These are phyloP conservation scores for Vicia faba DNA, from an alignment of 306 rosid genomes.

Conservation along the genomic window DNA sequence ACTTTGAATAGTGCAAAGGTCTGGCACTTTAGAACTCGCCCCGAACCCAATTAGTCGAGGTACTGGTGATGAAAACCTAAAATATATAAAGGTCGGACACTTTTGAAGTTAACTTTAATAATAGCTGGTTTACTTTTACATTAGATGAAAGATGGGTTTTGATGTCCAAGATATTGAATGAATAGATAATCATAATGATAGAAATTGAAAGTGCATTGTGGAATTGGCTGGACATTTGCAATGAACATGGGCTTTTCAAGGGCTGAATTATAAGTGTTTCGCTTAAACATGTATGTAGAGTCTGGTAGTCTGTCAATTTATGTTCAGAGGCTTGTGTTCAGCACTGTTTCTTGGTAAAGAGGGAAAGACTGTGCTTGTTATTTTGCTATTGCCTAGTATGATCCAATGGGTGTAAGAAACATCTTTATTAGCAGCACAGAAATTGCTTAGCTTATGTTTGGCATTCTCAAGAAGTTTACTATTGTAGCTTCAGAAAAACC, in stretches of 20 bases:
- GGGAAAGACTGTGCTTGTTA: too few species aligned
- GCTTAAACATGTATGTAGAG: background rate
- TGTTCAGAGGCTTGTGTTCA: background rate
- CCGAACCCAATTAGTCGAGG: too few species aligned
- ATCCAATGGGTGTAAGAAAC: background rate
- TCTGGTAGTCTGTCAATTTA: background rate
- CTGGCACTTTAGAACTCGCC: background rate
- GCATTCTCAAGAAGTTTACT: background rate
- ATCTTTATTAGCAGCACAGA: background rate
- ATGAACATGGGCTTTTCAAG: slow-evolving; percentile 2
- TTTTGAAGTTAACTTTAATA: background rate
- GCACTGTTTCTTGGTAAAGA: background rate
- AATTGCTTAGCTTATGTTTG: background rate
- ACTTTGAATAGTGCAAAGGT: background rate
- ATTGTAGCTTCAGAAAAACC: background rate
- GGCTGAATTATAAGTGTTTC: background rate
- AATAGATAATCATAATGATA: background rate
- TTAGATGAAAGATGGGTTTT: slow-evolving; percentile 1
- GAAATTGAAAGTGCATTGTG: background rate
- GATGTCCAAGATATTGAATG: background rate
- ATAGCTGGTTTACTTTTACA: background rate
- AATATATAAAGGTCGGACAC: background rate
- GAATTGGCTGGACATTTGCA: slow-evolving; percentile 6
- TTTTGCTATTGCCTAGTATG: too few species aligned
- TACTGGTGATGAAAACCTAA: too few species aligned